phyloP scores from a whole-genome alignment of 73 alveolate genomes.

The Tetrahymena elliotti region DNA sequence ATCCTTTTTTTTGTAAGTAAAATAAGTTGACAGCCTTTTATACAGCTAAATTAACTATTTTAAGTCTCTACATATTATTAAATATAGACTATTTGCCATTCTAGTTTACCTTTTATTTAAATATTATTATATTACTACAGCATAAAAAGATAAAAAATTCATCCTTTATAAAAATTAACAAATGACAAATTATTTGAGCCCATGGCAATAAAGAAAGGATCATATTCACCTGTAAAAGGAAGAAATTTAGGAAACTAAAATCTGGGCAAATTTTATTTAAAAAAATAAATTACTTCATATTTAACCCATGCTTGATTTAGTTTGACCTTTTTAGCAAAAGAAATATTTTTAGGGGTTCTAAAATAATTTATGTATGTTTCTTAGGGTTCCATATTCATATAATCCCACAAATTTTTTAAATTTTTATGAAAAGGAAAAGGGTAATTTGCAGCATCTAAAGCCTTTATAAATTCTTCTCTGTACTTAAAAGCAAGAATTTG shows the following conservation, averaged over 20 bases:
- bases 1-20: not conserved
- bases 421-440: not conserved
- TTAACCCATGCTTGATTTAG: not conserved
- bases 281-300: not conserved
- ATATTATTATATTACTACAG: too few relatives aligned
- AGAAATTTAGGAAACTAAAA: too few relatives aligned
- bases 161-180: too few relatives aligned
- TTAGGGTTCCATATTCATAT: not conserved
- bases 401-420: not conserved
- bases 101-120: slow-evolving; percentile 9
- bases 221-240: too few relatives aligned
- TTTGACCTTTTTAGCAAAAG: not conserved
- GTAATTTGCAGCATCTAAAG: not conserved
- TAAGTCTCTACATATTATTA: slow-evolving; percentile 29
- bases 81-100: slow-evolving; percentile 14
- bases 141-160: too few relatives aligned
- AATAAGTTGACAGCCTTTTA: slow-evolving; percentile 10
- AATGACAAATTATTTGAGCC: too few relatives aligned
- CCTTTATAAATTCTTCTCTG: not conserved
- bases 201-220: too few relatives aligned
- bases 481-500: not conserved
- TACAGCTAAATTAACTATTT: slow-evolving; percentile 4
- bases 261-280: not conserved
- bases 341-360: not conserved
- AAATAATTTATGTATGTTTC: not conserved